Evolutionary conservation across 2,329 filamentous ascomycete species (phyloP).

Genomic region (Colletotrichum abscissum): DNA sequence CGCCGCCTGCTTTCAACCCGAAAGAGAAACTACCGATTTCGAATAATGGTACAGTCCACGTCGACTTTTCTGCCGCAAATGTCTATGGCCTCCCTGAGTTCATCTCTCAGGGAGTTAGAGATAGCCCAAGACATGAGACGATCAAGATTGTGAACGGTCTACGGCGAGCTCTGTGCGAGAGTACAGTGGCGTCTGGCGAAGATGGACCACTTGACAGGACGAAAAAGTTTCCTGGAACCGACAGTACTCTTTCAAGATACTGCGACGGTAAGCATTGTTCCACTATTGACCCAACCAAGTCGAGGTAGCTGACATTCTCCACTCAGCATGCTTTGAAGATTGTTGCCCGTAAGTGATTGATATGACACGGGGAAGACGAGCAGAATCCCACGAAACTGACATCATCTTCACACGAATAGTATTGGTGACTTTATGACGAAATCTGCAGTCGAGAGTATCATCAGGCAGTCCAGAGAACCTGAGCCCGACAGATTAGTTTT

Average conservation of each 20-base stretch:
- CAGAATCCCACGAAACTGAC: too few species aligned
- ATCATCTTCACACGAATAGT: not conserved
- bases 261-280: slow-evolving; percentile 7
- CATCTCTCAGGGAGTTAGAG: slow-evolving; percentile 1
- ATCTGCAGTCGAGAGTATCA: not conserved
- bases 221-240: not conserved
- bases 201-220: not conserved
- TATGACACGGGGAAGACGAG: too few species aligned
- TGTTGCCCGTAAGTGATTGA: slow-evolving; percentile 17
- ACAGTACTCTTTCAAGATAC: slow-evolving; percentile 3
- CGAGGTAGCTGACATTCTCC: not conserved
- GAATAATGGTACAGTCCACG: not conserved
- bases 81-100: slow-evolving; percentile 13
- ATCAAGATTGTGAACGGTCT: slow-evolving; percentile 26
- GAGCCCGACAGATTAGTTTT: not conserved
- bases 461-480: slow-evolving; percentile 1
- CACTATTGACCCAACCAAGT: too few species aligned
- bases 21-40: not conserved
- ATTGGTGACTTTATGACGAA: slow-evolving; percentile 19
- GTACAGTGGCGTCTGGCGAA: not conserved
- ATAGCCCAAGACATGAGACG: slow-evolving; percentile 1
- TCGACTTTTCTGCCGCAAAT: slow-evolving; percentile 24
- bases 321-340: slow-evolving; percentile 21
- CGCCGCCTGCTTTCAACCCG: not conserved
- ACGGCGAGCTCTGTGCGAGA: slow-evolving; percentile 9